Percentiles rank a stretch among this genome's conserved stretches.
These are phyloP conservation scores for Arabidopsis suecica DNA, from an alignment of 345 rosid genomes.

Conservation along the genomic window DNA sequence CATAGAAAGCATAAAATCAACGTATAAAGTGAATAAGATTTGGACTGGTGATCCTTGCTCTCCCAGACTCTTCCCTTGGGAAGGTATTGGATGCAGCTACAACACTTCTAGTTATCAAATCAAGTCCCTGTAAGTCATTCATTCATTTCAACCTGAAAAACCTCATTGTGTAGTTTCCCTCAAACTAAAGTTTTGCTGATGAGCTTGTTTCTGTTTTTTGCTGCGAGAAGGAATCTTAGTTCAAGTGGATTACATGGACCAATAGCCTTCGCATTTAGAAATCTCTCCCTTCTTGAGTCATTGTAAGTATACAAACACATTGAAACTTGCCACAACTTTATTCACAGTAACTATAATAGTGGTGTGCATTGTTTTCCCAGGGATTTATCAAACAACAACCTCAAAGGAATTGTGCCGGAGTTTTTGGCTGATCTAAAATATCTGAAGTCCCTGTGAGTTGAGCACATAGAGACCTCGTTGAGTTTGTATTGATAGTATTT, in stretches of 20 bases:
- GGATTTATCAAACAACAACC: constrained; percentile 65
- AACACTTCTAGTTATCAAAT: constrained; percentile 42
- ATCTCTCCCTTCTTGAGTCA: constrained; percentile 46
- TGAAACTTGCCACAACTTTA: not conserved
- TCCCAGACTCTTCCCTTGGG: constrained; percentile 56
- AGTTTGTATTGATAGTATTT: not conserved
- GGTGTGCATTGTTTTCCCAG: constrained; percentile 40
- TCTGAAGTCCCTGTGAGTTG: constrained; percentile 52
- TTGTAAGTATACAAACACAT: constrained; percentile 46
- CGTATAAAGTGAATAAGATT: constrained; percentile 45
- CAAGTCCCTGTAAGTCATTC: constrained; percentile 54
- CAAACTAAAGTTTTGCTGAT: not conserved
- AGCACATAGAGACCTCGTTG: not conserved
- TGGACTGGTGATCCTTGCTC: constrained; percentile 72
- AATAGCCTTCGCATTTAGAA: constrained; percentile 47
- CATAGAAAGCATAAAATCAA: constrained; percentile 45
- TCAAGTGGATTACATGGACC: constrained; percentile 57
- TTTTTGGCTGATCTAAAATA: constrained; percentile 49
- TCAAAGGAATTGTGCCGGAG: constrained; percentile 54
- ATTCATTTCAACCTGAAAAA: not conserved
- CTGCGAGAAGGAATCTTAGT: constrained; percentile 54
- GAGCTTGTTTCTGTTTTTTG: constrained; percentile 15
- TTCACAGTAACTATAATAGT: constrained; percentile 3
- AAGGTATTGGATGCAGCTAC: constrained; percentile 55
- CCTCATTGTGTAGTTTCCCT: not conserved